Percentiles rank a stretch among this genome's conserved stretches.
Evolutionary conservation across 2,329 filamentous ascomycete genomes (phyloP).

Genomic region (Aphanocladium album): DNA sequence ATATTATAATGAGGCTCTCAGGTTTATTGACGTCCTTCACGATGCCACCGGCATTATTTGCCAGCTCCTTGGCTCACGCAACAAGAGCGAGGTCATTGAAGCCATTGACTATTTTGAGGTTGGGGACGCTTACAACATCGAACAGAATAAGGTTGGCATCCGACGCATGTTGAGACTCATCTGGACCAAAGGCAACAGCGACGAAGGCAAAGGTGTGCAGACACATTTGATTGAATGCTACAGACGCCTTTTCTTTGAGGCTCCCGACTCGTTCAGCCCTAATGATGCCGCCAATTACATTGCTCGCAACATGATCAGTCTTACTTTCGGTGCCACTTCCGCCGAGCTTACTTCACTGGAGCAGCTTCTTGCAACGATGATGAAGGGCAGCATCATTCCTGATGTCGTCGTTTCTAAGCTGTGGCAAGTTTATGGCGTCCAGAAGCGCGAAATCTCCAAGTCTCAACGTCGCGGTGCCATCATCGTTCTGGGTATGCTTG

Average conservation of each 20-base stretch:
- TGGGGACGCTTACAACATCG: conserved; percentile 91
- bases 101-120: conserved; percentile 98
- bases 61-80: conserved; percentile 85
- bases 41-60: conserved; percentile 74
- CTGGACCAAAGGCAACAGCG: conserved; percentile 99
- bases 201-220: conserved; percentile 97
- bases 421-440: conserved; percentile 96
- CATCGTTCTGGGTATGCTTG: conserved; percentile 95
- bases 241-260: conserved; percentile 91
- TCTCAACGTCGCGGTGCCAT: conserved; percentile 89
- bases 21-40: conserved; percentile 89
- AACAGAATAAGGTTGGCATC: conserved; percentile 88
- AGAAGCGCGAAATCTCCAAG: conserved; percentile 86
- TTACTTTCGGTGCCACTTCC: conserved; percentile 92
- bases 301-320: conserved; percentile 96
- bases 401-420: conserved; percentile 85
- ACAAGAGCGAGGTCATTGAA: conserved; percentile 98
- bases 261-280: conserved; percentile 77
- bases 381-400: conserved; percentile 83
- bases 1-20: conserved; percentile 89
- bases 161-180: conserved; percentile 93
- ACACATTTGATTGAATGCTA: conserved; percentile 96
- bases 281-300: conserved; percentile 95
- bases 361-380: conserved; percentile 94
- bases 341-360: conserved; percentile 94